These are phyloP conservation scores for Botryotinia convoluta DNA, from an alignment of 2,329 filamentous ascomycete species.

Conservation along the genomic window DNA sequence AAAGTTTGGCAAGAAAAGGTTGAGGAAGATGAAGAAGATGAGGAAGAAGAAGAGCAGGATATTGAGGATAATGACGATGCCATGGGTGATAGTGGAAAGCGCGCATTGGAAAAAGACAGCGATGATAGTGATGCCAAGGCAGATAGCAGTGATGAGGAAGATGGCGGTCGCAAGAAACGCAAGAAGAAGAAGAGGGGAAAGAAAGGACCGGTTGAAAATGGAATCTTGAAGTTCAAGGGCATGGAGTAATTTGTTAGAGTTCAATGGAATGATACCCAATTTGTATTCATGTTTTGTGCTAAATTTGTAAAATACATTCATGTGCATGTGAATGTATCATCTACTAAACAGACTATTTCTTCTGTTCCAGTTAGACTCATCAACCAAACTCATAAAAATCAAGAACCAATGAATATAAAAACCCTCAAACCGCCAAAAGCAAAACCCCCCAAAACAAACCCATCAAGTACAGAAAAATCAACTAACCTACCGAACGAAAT, in stretches of 20 bases:
- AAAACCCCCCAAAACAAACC: no score
- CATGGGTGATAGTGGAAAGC: slow-evolving; percentile 38
- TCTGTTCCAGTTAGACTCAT: neutral
- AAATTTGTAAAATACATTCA: no score
- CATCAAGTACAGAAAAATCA: no score
- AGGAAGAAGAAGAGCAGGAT: slow-evolving; percentile 49
- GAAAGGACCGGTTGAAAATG: slow-evolving; percentile 36
- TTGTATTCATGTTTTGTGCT: neutral
- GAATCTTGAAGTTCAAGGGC: slow-evolving; percentile 37
- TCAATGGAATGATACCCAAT: slow-evolving; percentile 10
- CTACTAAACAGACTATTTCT: neutral
- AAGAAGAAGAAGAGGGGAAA: slow-evolving; percentile 37
- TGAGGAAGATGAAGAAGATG: slow-evolving; percentile 47
- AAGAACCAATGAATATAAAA: no score
- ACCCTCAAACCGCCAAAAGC: no score
- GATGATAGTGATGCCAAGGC: slow-evolving; percentile 42
- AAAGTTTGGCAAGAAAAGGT: slow-evolving; percentile 85
- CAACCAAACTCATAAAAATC: no score
- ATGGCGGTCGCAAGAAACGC: slow-evolving; percentile 32
- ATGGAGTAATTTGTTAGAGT: slow-evolving; percentile 29
- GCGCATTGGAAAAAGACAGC: slow-evolving; percentile 28
- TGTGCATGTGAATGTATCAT: neutral
- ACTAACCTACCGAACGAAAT: no score
- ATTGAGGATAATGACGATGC: slow-evolving; percentile 42
- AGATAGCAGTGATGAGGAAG: slow-evolving; percentile 43